These are phyloP conservation scores for Scalesia atractyloides DNA, from an alignment of 129 eudicot genomes.

Conservation along the genomic window DNA sequence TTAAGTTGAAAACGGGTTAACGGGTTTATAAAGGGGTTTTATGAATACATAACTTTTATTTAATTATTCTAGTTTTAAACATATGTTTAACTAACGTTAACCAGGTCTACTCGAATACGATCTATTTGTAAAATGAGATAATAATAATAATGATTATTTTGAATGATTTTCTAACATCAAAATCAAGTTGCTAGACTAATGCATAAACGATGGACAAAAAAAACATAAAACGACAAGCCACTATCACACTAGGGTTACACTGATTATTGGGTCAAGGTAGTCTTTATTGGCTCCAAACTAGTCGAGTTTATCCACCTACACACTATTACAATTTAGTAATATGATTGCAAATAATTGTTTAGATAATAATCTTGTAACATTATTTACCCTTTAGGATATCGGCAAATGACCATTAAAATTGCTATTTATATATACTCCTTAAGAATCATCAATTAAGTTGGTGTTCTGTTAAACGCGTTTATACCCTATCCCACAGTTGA, in stretches of 20 bases:
- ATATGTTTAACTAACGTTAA: too few relatives aligned
- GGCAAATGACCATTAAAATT: neutral
- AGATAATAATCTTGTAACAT: neutral
- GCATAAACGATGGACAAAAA: neutral
- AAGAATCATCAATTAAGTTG: neutral
- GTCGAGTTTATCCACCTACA: neutral
- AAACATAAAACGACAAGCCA: neutral
- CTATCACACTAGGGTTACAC: neutral
- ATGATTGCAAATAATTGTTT: neutral
- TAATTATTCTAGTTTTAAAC: too few relatives aligned
- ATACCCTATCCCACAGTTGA: slow-evolving; percentile 23
- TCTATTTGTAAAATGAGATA: too few relatives aligned
- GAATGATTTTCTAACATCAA: too few relatives aligned
- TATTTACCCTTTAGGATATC: too few relatives aligned
- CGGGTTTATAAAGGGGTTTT: too few relatives aligned
- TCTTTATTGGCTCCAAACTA: neutral
- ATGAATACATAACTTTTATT: too few relatives aligned
- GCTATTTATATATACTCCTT: neutral
- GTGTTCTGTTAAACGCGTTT: neutral
- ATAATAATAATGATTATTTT: too few relatives aligned
- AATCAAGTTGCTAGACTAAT: neutral
- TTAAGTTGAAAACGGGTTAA: neutral
- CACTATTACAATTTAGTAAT: neutral
- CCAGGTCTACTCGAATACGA: too few relatives aligned
- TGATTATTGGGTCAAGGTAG: neutral